These are phyloP conservation scores for Colletotrichum destructivum DNA, from an alignment of 2,329 filamentous ascomycete genomes.

Conservation along the genomic window DNA sequence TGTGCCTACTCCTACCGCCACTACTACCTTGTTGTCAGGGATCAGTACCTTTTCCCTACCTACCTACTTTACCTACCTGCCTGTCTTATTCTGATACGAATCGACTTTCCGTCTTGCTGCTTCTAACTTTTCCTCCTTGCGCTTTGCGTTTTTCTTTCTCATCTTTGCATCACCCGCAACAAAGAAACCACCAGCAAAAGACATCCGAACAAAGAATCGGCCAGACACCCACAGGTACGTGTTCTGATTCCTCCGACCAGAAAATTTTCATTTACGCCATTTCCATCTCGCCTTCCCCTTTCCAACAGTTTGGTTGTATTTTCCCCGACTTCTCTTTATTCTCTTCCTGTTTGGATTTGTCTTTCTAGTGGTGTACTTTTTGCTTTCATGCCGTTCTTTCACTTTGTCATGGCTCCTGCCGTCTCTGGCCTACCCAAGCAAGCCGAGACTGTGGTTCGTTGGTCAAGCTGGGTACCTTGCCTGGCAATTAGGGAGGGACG, in stretches of 20 bases:
- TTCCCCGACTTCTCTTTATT: not conserved
- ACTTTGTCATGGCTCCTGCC: not conserved
- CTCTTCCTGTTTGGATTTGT: too few species aligned
- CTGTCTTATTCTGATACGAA: conserved; percentile 7
- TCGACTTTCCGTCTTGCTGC: conserved; percentile 17
- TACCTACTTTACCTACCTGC: too few species aligned
- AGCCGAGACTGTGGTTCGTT: conserved; percentile 6
- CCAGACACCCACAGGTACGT: conserved; percentile 1
- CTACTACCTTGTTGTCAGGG: conserved; percentile 20
- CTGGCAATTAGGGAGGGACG: not conserved
- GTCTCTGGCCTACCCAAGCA: not conserved
- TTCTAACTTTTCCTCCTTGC: conserved; percentile 4
- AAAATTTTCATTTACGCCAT: not conserved
- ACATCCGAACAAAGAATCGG: not conserved
- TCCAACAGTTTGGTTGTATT: too few species aligned
- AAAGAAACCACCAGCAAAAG: conserved; percentile 11
- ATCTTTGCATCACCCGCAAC: conserved; percentile 15
- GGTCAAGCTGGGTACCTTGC: conserved; percentile 9
- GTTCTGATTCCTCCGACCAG: not conserved
- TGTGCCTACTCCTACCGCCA: not conserved
- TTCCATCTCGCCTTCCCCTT: not conserved
- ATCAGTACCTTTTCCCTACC: conserved; percentile 10
- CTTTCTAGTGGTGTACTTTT: not conserved
- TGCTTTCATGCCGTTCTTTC: not conserved
- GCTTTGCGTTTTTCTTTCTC: conserved; percentile 6